Evolutionary conservation across 306 rosid genomes (phyloP), one percentile per base, ranked within the genome.

Genomic region (Inga laurina): DNA sequence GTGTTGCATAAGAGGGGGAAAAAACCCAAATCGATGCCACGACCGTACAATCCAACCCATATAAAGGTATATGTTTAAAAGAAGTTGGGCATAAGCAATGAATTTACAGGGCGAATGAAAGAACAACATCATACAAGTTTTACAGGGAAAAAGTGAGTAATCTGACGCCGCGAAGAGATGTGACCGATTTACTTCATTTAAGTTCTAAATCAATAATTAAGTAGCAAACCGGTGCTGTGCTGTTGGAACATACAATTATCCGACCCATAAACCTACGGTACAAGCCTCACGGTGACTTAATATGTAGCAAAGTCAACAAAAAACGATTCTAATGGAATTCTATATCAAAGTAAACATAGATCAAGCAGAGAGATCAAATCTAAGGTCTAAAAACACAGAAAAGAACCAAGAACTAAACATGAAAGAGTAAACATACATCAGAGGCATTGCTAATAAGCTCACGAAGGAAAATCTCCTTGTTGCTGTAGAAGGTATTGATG

Each of bases 381-480:
- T 3, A 16, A 45, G n/a, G 35, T 21, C 45, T 18, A 7, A 44
- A 35, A 74, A 7, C 65, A 57, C 11, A 9, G 65, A 8, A 16
- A 10, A 16, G 19, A 27, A 27, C 27, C 0, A 27, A 27, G 52
- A 41, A 1, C 1, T 0, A 39, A 19, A 1, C 0, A 30, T 16
- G 4, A 66, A 8, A 16, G 41, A 18, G 37, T 15, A 30, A 32
- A 79, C 91, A 10, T 76, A 94, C 97, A 43, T 92, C 98, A 8
- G 98, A 94, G 7, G 97, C 85, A 76, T 94, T 94, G 76, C 97
- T 94, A 56, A 94, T 88, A 66, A 94, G 83, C 89, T 94, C 98
- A 24, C 98, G 98, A 52, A 94, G 97, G 48, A 92, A 94, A 78
- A 94, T 94, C 91, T 94, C 98, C 92, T 94, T 94, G 88, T 94